These are phyloP conservation scores for Phytophthora citricola DNA, from an alignment of 352 stramenopile genomes.

Conservation along the genomic window DNA sequence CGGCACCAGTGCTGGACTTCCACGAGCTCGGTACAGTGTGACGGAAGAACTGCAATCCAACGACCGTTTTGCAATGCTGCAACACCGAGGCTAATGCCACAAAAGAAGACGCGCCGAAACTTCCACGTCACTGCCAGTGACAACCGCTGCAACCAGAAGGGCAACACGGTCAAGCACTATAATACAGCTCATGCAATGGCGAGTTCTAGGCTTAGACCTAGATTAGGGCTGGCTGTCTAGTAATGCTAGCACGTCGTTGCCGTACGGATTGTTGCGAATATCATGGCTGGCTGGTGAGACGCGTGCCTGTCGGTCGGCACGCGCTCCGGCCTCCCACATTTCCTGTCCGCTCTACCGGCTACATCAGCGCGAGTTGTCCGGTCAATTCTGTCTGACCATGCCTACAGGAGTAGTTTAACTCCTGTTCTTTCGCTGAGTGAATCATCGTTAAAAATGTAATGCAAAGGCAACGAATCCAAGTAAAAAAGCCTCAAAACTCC, in stretches of 20 bases:
- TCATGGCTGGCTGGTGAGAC: neutral
- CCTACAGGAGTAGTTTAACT: no score
- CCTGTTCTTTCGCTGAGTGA: no score
- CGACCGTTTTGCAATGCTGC: conserved; percentile 13
- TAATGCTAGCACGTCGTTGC: neutral
- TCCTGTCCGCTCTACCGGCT: neutral
- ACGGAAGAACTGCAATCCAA: conserved; percentile 6
- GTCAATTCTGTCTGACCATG: no score
- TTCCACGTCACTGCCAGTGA: neutral
- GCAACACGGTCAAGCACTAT: no score
- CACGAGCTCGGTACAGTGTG: neutral
- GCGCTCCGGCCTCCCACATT: neutral
- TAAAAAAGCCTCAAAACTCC: neutral
- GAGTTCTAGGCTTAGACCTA: no score
- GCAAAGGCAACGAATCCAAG: no score
- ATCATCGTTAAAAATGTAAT: no score
- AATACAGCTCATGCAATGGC: no score
- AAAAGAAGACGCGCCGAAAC: conserved; percentile 10
- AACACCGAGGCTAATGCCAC: conserved; percentile 15
- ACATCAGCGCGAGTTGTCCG: neutral
- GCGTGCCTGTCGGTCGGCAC: neutral
- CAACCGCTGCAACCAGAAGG: conserved; percentile 1
- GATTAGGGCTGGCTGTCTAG: neutral
- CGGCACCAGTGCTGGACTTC: no score
- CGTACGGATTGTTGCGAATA: conserved; percentile 1